Evolutionary conservation across 257 asterid species (phyloP).

Genomic region (Oldenlandia corymbosa): DNA sequence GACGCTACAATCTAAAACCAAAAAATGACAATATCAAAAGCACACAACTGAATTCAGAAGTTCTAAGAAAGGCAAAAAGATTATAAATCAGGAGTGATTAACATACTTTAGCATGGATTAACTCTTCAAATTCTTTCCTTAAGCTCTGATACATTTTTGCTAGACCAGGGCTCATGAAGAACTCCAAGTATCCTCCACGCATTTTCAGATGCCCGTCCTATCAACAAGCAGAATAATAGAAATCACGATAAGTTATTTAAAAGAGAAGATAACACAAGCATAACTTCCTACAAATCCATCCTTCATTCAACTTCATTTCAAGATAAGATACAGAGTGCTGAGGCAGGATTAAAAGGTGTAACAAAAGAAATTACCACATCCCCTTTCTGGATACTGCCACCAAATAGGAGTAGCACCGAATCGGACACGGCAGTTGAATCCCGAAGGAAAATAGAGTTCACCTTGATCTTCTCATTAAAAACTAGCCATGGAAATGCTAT

Average conservation of each 20-base stretch:
- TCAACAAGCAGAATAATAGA: slow-evolving; percentile 13
- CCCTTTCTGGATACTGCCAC: slow-evolving; percentile 73
- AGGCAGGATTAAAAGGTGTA: background rate
- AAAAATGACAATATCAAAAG: background rate
- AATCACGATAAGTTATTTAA: background rate
- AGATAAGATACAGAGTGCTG: background rate
- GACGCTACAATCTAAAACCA: background rate
- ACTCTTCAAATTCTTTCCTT: slow-evolving; percentile 69
- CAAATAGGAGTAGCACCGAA: slow-evolving; percentile 81
- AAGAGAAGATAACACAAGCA: background rate
- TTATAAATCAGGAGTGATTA: background rate
- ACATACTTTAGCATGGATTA: slow-evolving; percentile 75
- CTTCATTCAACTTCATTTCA: background rate
- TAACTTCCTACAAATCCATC: background rate
- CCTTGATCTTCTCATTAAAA: slow-evolving; percentile 89
- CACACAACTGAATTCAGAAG: background rate
- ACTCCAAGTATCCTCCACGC: slow-evolving; percentile 90
- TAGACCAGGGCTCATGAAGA: slow-evolving; percentile 61
- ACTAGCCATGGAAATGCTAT: slow-evolving; percentile 94
- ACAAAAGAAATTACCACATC: slow-evolving; percentile 38
- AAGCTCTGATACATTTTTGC: slow-evolving; percentile 65
- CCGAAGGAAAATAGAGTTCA: slow-evolving; percentile 80
- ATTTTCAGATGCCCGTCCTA: slow-evolving; percentile 88
- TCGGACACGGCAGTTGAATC: slow-evolving; percentile 92
- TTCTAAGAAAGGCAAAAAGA: background rate